Conservation (phyloP, 768 basidiomycete genomes). For the Kwoniella newhampshirensis region DNA sequence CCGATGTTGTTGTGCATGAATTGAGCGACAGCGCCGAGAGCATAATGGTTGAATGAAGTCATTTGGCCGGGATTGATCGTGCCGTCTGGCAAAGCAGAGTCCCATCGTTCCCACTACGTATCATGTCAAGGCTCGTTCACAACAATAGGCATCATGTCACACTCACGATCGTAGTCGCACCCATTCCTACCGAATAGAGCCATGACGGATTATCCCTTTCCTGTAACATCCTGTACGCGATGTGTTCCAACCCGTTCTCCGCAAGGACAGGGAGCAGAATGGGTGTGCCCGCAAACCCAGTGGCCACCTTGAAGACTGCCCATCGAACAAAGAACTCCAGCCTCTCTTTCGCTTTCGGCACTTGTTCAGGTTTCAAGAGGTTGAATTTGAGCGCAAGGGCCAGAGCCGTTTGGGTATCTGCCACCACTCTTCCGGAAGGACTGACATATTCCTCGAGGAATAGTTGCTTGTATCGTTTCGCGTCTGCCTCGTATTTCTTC, state of each 20-base stretch:
- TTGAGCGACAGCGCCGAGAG: slow-evolving; percentile 38
- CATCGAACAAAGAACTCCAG: slow-evolving; percentile 23
- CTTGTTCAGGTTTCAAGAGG: slow-evolving; percentile 19
- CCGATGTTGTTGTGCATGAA: slow-evolving; percentile 41
- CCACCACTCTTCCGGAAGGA: slow-evolving; percentile 32
- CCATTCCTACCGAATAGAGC: slow-evolving; percentile 37
- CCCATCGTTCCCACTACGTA: slow-evolving; percentile 47
- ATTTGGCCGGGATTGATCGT: slow-evolving; percentile 48
- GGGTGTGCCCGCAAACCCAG: slow-evolving; percentile 51
- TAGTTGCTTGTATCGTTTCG: slow-evolving; percentile 15
- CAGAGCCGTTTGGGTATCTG: slow-evolving; percentile 44
- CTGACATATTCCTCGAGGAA: slow-evolving; percentile 45
- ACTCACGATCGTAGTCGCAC: slow-evolving; percentile 36
- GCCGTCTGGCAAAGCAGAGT: slow-evolving; percentile 42
- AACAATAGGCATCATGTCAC: too few relatives aligned
- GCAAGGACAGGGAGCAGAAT: slow-evolving; percentile 39
- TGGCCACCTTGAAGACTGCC: slow-evolving; percentile 36
- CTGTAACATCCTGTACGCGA: slow-evolving; percentile 49
- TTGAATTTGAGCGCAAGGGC: slow-evolving; percentile 43
- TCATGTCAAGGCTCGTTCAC: slow-evolving; percentile 3
- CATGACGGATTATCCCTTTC: slow-evolving; percentile 35
- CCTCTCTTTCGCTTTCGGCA: slow-evolving; percentile 20
- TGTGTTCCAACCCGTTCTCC: slow-evolving; percentile 24
- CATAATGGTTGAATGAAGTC: slow-evolving; percentile 50
- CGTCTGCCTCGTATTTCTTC: slow-evolving; percentile 24